Conservation (phyloP, 257 asterid genomes). For the Nicotiana attenuata region DNA sequence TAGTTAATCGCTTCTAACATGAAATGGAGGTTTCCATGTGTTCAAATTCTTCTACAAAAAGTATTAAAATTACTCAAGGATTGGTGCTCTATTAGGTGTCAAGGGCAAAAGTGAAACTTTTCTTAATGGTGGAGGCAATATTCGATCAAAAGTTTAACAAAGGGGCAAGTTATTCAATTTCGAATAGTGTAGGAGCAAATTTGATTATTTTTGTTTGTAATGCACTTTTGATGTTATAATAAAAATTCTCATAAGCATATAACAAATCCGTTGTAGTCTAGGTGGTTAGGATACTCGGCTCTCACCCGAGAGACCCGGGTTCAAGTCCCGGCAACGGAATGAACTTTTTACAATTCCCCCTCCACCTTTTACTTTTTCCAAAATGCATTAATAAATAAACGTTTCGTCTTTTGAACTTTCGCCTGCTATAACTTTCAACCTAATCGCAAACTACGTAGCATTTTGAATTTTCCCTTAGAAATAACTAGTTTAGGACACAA, state of each 20-base stretch:
- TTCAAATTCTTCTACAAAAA: not conserved
- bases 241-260: fast-evolving
- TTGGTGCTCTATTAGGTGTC: not conserved
- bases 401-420: not conserved
- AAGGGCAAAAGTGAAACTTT: not conserved
- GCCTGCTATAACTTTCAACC: not conserved
- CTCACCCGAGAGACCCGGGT: conserved; percentile 99
- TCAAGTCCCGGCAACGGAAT: conserved; percentile 73
- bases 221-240: fast-evolving
- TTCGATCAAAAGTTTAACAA: not conserved
- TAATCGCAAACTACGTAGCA: not conserved
- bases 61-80: not conserved
- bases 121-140: not conserved
- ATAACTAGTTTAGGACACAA: too few relatives aligned
- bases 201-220: too few relatives aligned
- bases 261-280: conserved; percentile 77
- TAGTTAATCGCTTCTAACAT: not conserved
- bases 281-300: conserved; percentile 97
- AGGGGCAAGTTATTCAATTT: not conserved
- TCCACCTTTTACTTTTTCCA: too few relatives aligned
- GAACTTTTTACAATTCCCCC: not conserved
- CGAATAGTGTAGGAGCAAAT: not conserved
- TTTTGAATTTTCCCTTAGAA: too few relatives aligned
- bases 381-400: not conserved
- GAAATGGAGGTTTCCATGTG: not conserved